Base-by-base conservation (phyloP, 805 yeast species). In the Starmerella gropengiesseri region DNA sequence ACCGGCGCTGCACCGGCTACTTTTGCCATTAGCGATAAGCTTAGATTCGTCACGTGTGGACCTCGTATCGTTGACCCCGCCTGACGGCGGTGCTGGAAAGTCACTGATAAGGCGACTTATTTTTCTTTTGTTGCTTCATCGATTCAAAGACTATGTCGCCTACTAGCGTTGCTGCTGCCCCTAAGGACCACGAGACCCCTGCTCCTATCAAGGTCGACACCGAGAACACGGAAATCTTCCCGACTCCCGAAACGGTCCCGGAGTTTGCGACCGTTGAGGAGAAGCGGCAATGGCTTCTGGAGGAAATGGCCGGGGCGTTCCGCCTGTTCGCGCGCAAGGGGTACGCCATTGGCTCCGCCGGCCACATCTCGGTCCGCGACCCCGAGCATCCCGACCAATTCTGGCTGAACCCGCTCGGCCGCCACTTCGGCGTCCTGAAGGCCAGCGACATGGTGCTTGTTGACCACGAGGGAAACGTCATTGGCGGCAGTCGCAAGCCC, bases 351-450 rank as follows among this genome's bases (percentile, higher is more conserved):
- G 94, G 94, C 13, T 60, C 75, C 17, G 85, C 94, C 0, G 95
- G 95, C 18, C 95, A 84, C 58, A 83, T 84, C 45, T 79, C 91
- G 7, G 71, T 84, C 11, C 71, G 91, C 52, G 95, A 84, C 56
- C 94, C 95, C 3, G 75, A 81, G 33, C 75, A 78, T 49, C 80
- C 80, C n/a, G 59, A 67, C 35, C 81, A 89, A 3, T 84, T 84
- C 60, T 84, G 94, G 94, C 81, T 84, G 59, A 84, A 84, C 62
- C 94, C 95, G 4, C 65, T 84, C 49, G 89, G 81, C n/a, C 71
- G 69, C 51, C 94, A 84, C 60, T 84, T 81, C 59, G 68, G 73
- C 17, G 56, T 72, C 33, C 62, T 78, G 56, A 72, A 66, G 51
- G 81, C 76, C 22, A 64, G 73, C 16, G 83, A 77, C 52, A 67